These are phyloP conservation scores for Metschnikowia noctiluminum DNA, from an alignment of 805 yeast species.

Conservation along the genomic window DNA sequence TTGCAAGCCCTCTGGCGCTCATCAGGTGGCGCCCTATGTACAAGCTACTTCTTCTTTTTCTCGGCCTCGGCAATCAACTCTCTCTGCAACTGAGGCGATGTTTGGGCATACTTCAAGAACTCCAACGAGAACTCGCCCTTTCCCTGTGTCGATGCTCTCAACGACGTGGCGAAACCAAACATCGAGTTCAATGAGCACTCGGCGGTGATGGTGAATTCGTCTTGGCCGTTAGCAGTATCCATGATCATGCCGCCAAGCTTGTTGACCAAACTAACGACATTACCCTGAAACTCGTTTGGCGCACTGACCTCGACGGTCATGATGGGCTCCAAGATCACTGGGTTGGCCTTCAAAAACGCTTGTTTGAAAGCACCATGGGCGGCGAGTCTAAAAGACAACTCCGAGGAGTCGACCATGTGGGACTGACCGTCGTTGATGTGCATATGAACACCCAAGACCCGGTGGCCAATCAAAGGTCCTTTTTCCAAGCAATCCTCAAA, in stretches of 20 bases:
- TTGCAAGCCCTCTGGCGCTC: no score
- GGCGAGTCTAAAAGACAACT: slow-evolving; percentile 91
- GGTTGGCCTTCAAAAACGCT: slow-evolving; percentile 79
- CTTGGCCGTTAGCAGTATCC: slow-evolving; percentile 91
- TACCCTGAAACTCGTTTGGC: slow-evolving; percentile 84
- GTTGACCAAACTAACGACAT: slow-evolving; percentile 85
- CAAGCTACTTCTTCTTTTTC: slow-evolving; percentile 22
- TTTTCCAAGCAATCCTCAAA: slow-evolving; percentile 91
- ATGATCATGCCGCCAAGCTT: slow-evolving; percentile 88
- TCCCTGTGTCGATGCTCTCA: slow-evolving; percentile 97
- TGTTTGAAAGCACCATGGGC: slow-evolving; percentile 88
- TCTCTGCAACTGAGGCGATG: slow-evolving; percentile 84
- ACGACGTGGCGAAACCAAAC: slow-evolving; percentile 93
- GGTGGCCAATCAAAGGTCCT: slow-evolving; percentile 96
- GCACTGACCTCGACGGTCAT: slow-evolving; percentile 75
- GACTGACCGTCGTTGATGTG: slow-evolving; percentile 94
- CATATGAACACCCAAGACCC: slow-evolving; percentile 90
- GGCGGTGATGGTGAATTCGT: slow-evolving; percentile 88
- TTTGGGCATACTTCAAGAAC: slow-evolving; percentile 88
- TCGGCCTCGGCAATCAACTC: slow-evolving; percentile 81
- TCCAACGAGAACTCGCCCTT: slow-evolving; percentile 97
- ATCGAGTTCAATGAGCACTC: slow-evolving; percentile 95
- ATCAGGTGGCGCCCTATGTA: no score
- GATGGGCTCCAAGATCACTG: slow-evolving; percentile 92
- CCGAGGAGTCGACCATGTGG: slow-evolving; percentile 96